Percentiles rank a stretch among this genome's conserved stretches.
Conservation (phyloP, 805 yeast species). For the Ogataea paraovalis region DNA sequence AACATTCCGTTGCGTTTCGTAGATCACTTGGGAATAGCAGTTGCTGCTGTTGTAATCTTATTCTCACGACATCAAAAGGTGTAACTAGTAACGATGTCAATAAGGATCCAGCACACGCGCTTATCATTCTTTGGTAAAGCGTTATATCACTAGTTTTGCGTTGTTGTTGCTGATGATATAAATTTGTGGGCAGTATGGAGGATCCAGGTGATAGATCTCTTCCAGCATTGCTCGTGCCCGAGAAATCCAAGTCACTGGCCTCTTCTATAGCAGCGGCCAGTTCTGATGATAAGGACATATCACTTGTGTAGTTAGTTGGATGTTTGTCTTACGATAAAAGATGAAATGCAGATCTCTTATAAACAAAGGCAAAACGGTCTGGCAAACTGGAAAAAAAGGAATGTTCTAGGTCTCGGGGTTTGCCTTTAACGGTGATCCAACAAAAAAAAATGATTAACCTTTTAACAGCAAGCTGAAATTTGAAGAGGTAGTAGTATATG, state of each 20-base stretch:
- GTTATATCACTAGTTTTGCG: constrained; percentile 30
- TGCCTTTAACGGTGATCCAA: not conserved
- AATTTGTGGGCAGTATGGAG: not conserved
- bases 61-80: constrained; percentile 77
- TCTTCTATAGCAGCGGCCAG: constrained; percentile 39
- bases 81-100: constrained; percentile 71
- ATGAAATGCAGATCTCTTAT: not conserved
- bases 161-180: not conserved
- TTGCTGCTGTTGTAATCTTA: constrained; percentile 75
- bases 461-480: not conserved
- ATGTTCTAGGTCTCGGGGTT: not conserved
- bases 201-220: not conserved
- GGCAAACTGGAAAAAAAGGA: not conserved
- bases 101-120: constrained; percentile 75
- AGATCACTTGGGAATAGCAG: constrained; percentile 41
- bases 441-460: not conserved
- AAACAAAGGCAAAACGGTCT: not conserved
- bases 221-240: not conserved
- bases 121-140: constrained; percentile 61
- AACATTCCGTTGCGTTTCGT: constrained; percentile 29
- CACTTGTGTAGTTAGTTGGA: not conserved
- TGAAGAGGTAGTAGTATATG: not conserved
- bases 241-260: constrained; percentile 13
- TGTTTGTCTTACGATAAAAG: not conserved
- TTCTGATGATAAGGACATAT: constrained; percentile 36